These are phyloP conservation scores for Cadophora gregata DNA, from an alignment of 2,329 filamentous ascomycete genomes.

Conservation along the genomic window DNA sequence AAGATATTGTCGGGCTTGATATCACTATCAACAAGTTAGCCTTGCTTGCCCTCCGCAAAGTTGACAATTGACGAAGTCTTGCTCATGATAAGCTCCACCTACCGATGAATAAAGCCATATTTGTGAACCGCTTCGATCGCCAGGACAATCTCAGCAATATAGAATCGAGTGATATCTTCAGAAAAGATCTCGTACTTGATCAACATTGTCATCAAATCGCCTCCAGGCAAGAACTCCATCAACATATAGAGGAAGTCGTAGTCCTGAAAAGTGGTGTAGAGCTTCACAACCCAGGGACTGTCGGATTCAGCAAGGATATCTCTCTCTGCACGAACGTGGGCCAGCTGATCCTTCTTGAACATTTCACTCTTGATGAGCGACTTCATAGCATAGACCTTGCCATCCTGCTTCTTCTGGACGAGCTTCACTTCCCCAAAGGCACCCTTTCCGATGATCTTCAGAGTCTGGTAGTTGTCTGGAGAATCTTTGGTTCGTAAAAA, in stretches of 20 bases:
- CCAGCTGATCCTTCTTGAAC: conserved; percentile 99
- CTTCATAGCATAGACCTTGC: conserved; percentile 98
- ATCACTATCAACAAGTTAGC: conserved; percentile 65
- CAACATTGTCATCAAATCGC: conserved; percentile 99
- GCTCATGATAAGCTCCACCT: conserved; percentile 45
- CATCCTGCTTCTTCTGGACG: conserved; percentile 94
- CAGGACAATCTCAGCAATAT: conserved; percentile 97
- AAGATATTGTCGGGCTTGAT: conserved; percentile 99
- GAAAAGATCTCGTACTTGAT: conserved; percentile 99
- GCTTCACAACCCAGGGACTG: conserved; percentile 98
- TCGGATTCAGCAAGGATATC: conserved; percentile 99
- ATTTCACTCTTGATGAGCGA: conserved; percentile 98
- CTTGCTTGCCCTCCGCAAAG: neutral
- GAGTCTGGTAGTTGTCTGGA: conserved; percentile 91
- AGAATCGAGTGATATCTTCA: conserved; percentile 97
- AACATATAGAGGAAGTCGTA: conserved; percentile 96
- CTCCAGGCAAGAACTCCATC: conserved; percentile 98
- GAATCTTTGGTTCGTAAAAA: conserved; percentile 93
- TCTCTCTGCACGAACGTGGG: conserved; percentile 95
- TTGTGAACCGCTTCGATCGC: conserved; percentile 99
- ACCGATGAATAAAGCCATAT: conserved; percentile 98
- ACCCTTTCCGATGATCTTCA: conserved; percentile 99
- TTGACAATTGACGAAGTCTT: neutral
- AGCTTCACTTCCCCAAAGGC: conserved; percentile 98
- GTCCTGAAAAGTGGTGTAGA: conserved; percentile 98